Percentiles rank a stretch among this genome's conserved stretches.
These are phyloP conservation scores for Leishmania amazonensis DNA, from an alignment of 208 protist genomes.

Conservation along the genomic window DNA sequence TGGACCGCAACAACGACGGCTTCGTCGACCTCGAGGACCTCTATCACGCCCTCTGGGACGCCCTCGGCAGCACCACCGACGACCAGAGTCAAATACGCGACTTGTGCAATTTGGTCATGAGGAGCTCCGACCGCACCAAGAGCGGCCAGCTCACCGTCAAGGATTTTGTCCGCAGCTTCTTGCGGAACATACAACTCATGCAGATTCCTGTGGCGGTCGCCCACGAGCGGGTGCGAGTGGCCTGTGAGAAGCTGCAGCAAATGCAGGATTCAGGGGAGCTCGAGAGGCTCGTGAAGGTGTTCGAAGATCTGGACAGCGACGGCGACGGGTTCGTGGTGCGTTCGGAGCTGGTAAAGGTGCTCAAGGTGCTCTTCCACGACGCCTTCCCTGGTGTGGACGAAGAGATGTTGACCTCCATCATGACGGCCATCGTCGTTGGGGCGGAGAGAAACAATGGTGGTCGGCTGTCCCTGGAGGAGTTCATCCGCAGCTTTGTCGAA, in stretches of 20 bases:
- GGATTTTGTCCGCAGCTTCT: conserved; percentile 68
- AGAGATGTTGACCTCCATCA: conserved; percentile 54
- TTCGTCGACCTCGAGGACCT: conserved; percentile 68
- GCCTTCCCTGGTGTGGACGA: conserved; percentile 72
- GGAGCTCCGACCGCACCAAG: conserved; percentile 59
- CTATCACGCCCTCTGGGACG: conserved; percentile 70
- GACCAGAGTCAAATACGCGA: conserved; percentile 74
- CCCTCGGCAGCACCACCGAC: conserved; percentile 34
- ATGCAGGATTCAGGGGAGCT: conserved; percentile 74
- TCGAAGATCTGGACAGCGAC: conserved; percentile 42
- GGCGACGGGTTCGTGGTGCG: conserved; percentile 52
- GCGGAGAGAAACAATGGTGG: conserved; percentile 43
- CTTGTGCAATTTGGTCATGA: conserved; percentile 80
- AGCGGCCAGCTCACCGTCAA: conserved; percentile 50
- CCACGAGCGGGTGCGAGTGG: conserved; percentile 51
- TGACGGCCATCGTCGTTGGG: conserved; percentile 66
- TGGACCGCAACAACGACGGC: conserved; percentile 83
- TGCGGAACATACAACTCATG: conserved; percentile 57
- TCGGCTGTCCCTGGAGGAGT: conserved; percentile 65
- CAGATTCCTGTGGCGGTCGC: conserved; percentile 59
- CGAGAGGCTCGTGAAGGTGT: conserved; percentile 41
- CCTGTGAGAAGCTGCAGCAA: conserved; percentile 53
- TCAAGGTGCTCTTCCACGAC: conserved; percentile 60
- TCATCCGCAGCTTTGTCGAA: conserved; percentile 67
- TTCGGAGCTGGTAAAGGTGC: conserved; percentile 50